phyloP scores from a whole-genome alignment of 73 alveolate genomes.

The Tetrahymena thermophila region DNA sequence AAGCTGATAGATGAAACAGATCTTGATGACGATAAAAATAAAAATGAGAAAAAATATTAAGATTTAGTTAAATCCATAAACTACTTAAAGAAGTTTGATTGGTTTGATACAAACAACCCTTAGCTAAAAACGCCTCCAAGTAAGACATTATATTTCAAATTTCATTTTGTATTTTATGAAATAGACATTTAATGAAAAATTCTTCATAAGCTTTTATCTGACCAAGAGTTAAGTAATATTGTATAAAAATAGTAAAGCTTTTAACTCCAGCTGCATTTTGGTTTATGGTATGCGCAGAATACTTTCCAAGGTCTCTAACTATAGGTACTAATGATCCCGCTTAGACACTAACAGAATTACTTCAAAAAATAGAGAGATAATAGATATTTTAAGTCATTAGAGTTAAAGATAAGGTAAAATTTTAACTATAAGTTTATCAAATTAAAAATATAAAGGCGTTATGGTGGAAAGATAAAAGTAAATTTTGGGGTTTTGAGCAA shows the following conservation, averaged over 20 bases:
- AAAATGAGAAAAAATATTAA: neutral
- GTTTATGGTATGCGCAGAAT: neutral
- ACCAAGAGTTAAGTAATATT: neutral
- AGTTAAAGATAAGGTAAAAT: neutral
- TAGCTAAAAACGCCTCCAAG: neutral
- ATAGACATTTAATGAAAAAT: neutral
- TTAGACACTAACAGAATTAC: neutral
- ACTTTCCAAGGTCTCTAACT: neutral
- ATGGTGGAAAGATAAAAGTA: neutral
- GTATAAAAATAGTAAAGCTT: neutral
- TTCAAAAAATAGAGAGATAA: neutral
- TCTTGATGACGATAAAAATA: neutral
- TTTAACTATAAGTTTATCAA: neutral
- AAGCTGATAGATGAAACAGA: neutral
- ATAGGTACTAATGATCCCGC: neutral
- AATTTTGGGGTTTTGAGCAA: neutral
- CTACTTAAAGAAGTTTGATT: neutral
- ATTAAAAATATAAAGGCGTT: neutral
- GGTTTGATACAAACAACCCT: neutral
- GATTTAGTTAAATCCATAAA: neutral
- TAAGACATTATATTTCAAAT: neutral
- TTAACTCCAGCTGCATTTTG: slow-evolving; percentile 1
- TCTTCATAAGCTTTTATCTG: neutral
- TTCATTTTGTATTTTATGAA: neutral
- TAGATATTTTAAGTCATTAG: neutral